These are phyloP conservation scores for Venturia effusa DNA, from an alignment of 2,329 filamentous ascomycete species.

Conservation along the genomic window DNA sequence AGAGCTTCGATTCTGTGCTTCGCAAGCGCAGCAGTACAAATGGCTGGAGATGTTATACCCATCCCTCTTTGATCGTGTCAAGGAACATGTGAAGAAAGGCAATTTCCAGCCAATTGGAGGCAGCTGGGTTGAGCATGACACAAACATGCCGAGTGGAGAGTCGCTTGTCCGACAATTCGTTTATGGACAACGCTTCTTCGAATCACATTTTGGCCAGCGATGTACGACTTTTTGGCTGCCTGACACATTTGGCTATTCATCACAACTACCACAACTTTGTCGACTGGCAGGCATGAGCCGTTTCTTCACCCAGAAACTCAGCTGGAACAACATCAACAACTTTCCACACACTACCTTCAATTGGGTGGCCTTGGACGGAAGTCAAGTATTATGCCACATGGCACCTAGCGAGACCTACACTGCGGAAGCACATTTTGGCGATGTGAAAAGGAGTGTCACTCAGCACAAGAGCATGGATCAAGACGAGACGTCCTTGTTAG, in stretches of 20 bases:
- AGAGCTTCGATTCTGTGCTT: conserved; percentile 84
- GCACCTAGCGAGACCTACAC: conserved; percentile 92
- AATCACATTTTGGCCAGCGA: conserved; percentile 81
- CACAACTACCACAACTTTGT: conserved; percentile 87
- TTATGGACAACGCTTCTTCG: conserved; percentile 90
- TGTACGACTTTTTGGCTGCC: conserved; percentile 94
- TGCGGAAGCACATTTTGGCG: conserved; percentile 85
- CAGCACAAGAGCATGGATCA: conserved; percentile 95
- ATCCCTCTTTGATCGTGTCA: conserved; percentile 79
- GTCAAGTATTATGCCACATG: conserved; percentile 97
- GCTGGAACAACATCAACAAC: conserved; percentile 99
- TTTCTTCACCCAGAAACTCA: conserved; percentile 96
- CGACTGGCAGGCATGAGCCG: conserved; percentile 90
- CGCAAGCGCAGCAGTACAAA: conserved; percentile 95
- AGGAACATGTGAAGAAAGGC: conserved; percentile 79
- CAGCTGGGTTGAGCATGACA: conserved; percentile 98
- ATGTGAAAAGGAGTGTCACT: conserved; percentile 77
- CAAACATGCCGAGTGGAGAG: conserved; percentile 92
- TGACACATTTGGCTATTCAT: conserved; percentile 95
- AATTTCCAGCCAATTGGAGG: conserved; percentile 92
- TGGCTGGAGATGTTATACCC: conserved; percentile 91
- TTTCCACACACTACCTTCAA: conserved; percentile 99
- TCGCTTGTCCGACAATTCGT: conserved; percentile 89
- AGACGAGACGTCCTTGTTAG: conserved; percentile 78
- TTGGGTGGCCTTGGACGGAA: conserved; percentile 92